Conservation (phyloP, 495 filamentous ascomycete genomes). For the Pseudevernia furfuracea region DNA sequence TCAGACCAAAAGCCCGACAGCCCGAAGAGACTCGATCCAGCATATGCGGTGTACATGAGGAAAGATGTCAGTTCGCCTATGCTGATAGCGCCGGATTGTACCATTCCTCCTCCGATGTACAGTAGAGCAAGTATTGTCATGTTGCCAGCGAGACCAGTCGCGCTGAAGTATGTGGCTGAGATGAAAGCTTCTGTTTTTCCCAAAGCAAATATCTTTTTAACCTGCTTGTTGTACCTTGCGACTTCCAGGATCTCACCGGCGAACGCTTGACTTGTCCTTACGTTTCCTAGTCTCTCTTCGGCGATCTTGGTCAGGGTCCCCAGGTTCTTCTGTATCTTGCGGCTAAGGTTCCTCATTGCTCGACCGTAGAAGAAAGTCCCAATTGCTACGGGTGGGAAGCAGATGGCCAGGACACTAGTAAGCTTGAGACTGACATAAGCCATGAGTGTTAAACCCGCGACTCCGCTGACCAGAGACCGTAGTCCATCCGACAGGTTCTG, state of each 20-base stretch:
- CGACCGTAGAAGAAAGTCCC: slow-evolving; percentile 87
- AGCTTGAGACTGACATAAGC: slow-evolving; percentile 86
- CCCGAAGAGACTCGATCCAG: slow-evolving; percentile 83
- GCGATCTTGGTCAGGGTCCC: slow-evolving; percentile 92
- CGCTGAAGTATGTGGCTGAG: slow-evolving; percentile 84
- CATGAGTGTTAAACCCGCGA: slow-evolving; percentile 84
- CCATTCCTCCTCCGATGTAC: slow-evolving; percentile 83
- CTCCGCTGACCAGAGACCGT: slow-evolving; percentile 77
- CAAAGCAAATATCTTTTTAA: slow-evolving; percentile 82
- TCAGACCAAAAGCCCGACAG: slow-evolving; percentile 95
- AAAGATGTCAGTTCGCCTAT: slow-evolving; percentile 95
- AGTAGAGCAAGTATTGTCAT: slow-evolving; percentile 91
- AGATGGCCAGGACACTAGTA: slow-evolving; percentile 72
- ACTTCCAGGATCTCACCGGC: slow-evolving; percentile 88
- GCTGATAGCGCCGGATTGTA: slow-evolving; percentile 73
- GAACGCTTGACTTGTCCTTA: slow-evolving; percentile 92
- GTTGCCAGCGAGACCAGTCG: slow-evolving; percentile 82
- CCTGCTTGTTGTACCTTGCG: slow-evolving; percentile 79
- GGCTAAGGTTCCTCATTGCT: slow-evolving; percentile 74
- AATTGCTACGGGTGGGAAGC: slow-evolving; percentile 88
- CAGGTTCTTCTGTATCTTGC: slow-evolving; percentile 85
- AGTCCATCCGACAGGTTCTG: slow-evolving; percentile 95
- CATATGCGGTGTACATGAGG: slow-evolving; percentile 95
- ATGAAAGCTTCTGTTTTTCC: slow-evolving; percentile 79
- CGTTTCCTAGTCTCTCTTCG: slow-evolving; percentile 90